Base-by-base conservation (phyloP, 805 yeast species). In the Jamesozyma hellenica region DNA sequence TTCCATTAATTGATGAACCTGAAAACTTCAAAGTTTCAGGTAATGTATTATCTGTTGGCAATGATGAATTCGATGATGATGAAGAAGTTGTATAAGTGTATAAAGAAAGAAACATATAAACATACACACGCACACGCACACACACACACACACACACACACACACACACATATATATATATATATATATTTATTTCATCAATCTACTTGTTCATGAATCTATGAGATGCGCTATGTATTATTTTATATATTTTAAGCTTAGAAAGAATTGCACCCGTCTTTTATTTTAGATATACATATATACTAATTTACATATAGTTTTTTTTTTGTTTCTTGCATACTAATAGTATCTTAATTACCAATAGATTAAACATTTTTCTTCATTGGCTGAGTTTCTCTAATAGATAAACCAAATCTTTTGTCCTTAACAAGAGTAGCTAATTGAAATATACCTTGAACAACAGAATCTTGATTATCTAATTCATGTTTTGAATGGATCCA, bases 401-500 rank as follows among this genome's bases (percentile, higher is more conserved):
- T 64, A 46, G 66, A 68, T 43, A 81, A 63, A 60, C 90, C 90
- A 48, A 79, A 80, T 61, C 84, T 71, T 50, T 70, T 67, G 56
- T 81, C 90, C 58, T 77, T 76, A 21, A 74, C 65, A 51, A 82
- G 64, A 45, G 74, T 70, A 41, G 74, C 70, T 57, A 83, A 67
- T 44, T 75, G 72, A 45, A 67, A 56, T 33, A 78, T 69, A 40
- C 74, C 72, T 40, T 68, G 61, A 26, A 63, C 59, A n/a, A 52
- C 36, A 7, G 60, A 52, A 29, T 57, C 68, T 6, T 66, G 64
- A 34, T 74, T 75, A 25, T 69, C 60, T 41, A 90, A 63, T 60
- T 79, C 79, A 63, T 68, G 78, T 32, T 73, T 66, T 21, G 95
- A 84, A 58, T 88, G 96, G 33, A 83, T 81, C 92, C 94, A 92